A percentile compares a stretch with the other conserved stretches of the same genome.
Conservation (phyloP, 768 basidiomycete species). For the Tricholoma matsutake region DNA sequence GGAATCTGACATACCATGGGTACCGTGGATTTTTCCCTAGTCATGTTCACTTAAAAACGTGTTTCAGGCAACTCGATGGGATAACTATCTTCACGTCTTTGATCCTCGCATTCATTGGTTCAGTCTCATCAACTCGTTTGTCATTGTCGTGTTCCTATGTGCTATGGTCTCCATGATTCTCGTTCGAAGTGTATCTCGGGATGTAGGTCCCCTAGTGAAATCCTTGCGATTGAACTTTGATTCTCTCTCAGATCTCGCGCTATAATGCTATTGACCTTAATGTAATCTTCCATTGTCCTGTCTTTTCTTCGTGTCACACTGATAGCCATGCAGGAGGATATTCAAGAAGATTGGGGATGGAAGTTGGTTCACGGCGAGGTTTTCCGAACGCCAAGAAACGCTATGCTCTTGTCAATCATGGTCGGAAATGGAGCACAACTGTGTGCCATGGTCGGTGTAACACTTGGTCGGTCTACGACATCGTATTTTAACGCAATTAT, state of each 20-base stretch:
- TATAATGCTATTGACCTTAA: slow-evolving; percentile 94
- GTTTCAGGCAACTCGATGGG: slow-evolving; percentile 88
- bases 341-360: slow-evolving; percentile 99
- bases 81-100: slow-evolving; percentile 91
- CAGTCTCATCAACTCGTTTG: slow-evolving; percentile 87
- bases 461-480: slow-evolving; percentile 54
- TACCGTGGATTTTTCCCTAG: slow-evolving; percentile 22
- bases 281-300: slow-evolving; percentile 38
- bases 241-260: slow-evolving; percentile 64
- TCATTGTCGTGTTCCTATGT: slow-evolving; percentile 89
- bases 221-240: background rate
- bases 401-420: slow-evolving; percentile 78
- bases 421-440: slow-evolving; percentile 91
- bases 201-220: slow-evolving; percentile 47
- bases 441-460: slow-evolving; percentile 82
- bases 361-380: slow-evolving; percentile 97
- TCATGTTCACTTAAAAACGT: background rate
- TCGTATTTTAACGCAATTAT: background rate
- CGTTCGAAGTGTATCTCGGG: slow-evolving; percentile 79
- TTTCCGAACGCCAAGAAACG: slow-evolving; percentile 77
- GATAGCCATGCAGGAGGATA: slow-evolving; percentile 66
- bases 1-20: slow-evolving; percentile 88
- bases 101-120: slow-evolving; percentile 97
- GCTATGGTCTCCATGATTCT: slow-evolving; percentile 93
- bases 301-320: background rate